These are phyloP conservation scores for Pterocarpus santalinus DNA, from an alignment of 306 rosid species.

Conservation along the genomic window DNA sequence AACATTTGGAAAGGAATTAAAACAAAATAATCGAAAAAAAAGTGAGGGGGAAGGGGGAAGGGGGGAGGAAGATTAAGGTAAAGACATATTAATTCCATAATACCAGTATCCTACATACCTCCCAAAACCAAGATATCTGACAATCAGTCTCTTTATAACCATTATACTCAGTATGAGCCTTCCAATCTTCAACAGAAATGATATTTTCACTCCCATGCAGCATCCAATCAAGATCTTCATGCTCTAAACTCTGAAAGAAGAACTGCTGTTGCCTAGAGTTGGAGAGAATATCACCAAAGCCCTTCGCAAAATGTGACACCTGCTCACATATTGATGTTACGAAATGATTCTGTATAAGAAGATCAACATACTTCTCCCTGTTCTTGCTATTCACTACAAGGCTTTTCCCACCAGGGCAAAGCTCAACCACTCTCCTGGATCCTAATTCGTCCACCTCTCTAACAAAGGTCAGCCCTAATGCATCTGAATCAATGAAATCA, in stretches of 20 bases:
- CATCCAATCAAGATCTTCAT: conserved; percentile 93
- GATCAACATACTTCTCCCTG: conserved; percentile 73
- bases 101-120: conserved; percentile 62
- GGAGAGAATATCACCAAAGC: conserved; percentile 78
- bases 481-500: conserved; percentile 81
- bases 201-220: conserved; percentile 74
- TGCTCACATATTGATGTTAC: conserved; percentile 76
- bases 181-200: conserved; percentile 88
- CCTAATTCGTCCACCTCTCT: conserved; percentile 89
- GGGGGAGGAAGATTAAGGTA: background rate
- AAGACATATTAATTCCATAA: conserved; percentile 34
- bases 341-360: conserved; percentile 77
- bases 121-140: conserved; percentile 94
- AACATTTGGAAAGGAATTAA: background rate
- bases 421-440: conserved; percentile 69
- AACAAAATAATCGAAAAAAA: background rate
- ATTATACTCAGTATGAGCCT: conserved; percentile 76
- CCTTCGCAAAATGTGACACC: conserved; percentile 75
- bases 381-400: conserved; percentile 74
- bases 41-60: too few relatives aligned
- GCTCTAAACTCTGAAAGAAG: conserved; percentile 75
- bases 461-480: conserved; percentile 83
- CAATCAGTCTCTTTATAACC: conserved; percentile 81
- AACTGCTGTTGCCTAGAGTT: conserved; percentile 44
- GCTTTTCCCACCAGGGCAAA: conserved; percentile 76